Base-by-base conservation (phyloP, 106 monocot genomes). In the Dendrobium nobile region DNA sequence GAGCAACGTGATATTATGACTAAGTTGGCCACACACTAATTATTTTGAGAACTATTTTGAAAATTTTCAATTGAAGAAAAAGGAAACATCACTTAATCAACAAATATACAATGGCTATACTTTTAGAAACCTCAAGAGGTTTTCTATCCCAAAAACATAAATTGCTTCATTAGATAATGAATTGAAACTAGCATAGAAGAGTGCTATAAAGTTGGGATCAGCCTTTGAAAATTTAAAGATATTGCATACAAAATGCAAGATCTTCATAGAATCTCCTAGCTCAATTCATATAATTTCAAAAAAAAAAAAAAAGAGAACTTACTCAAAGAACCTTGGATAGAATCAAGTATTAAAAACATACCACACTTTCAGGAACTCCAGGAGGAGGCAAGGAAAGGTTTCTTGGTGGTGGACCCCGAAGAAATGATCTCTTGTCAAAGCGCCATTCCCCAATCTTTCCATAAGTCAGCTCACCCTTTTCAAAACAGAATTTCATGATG, bases 361-460 rank as follows among this genome's bases (percentile, higher is more conserved):
- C 95, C 92, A 95, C 95, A 80, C 95, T 95, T 77, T 95, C 79
- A 54, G 92, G 90, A 2, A 89, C 92, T 77, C 95, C 90, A 37
- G 51, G 56, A 20, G 95, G 95, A 67, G 95, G 95, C 45, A 92
- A 78, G 41, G 88, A 40, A 83, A 95, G 90, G 79, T 95, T 90
- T 61, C 82, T 90, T 42, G 95, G 95, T 79, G 92, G 92, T 18
- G 92, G 86, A 2, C 54, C 78, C 0, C 42, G 27, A 4, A 28
- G 51, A 68, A 80, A 95, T 40, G 88, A 89, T 90, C 95, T 92
- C 82, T 95, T 95, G 78, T 92, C 95, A 86, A 95, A 95, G 19
- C 92, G 88, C 92, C 95, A 95, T 89, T 95, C 92, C 67, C 95
- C 95, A 80, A 87, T 87, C 82, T 87, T 90, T 54, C 95, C 95